Base-by-base conservation (phyloP, 345 rosid species). In the Arabis hirsuta region DNA sequence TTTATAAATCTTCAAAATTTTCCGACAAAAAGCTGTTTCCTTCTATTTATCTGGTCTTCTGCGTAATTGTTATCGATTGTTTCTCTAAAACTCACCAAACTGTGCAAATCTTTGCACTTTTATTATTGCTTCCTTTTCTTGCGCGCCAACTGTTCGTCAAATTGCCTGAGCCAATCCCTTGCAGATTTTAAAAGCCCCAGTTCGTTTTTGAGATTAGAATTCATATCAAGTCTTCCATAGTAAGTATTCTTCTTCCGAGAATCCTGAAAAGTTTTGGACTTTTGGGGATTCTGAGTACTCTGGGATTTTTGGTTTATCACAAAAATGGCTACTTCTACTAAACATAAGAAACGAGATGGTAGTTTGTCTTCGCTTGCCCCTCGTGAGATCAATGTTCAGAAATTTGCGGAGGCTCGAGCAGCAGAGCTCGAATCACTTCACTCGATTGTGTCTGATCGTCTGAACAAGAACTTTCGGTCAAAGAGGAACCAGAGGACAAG, bases 401-500 rank as follows among this genome's bases (percentile, higher is more conserved):
- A 82, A 65, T 89, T 94, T 42, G 82, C 89, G 0, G 97, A 91
- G 54, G 65, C 91, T 57, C 77, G 97, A 55, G 85, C 90, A 32
- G 29, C 83, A 6, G 97, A 91, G 81, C 81, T 91, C 29, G 92
- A 86, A 38, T 62, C 88, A 22, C 90, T 91, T 62, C 84, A 85
- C 80, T 88, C 90, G 0, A 71, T 83, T 19, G 79, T 88, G 11
- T 71, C 91, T 3, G 52, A 73, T 58, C 84, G 91, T 47, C 57
- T 85, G 73, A 78, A 76, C 59, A 84, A 84, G 42, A 80, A 90
- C 79, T 90, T 88, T 64, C 56, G 82, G 29, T 86, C 91, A 44
- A 73, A 72, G 69, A 81, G 93, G 79, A 84, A 85, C 84, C 82
- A 89, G 86, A 88, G 90, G 71, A 86, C 96, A 82, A 88, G 97